These are phyloP conservation scores for Talaromyces sp. DNA, from an alignment of 2,329 filamentous ascomycete genomes.

Conservation along the genomic window DNA sequence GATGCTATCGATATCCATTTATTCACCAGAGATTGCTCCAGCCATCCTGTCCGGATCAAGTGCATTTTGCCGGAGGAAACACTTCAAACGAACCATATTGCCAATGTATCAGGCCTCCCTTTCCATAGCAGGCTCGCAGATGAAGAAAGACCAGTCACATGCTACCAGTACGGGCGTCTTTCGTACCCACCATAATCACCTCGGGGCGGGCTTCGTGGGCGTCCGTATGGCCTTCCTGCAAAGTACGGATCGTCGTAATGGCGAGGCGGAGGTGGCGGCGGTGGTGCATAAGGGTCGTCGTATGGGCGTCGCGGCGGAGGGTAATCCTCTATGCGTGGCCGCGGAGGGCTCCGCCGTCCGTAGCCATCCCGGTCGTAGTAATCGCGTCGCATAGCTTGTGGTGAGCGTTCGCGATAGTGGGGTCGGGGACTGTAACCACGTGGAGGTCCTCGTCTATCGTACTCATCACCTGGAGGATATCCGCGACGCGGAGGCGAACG, in stretches of 20 bases:
- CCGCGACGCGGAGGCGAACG: slow-evolving; percentile 72
- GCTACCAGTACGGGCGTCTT: slow-evolving; percentile 45
- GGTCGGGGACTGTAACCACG: slow-evolving; percentile 82
- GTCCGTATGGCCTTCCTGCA: slow-evolving; percentile 53
- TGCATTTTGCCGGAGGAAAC: not conserved
- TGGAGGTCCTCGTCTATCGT: slow-evolving; percentile 76
- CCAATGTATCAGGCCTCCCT: not conserved
- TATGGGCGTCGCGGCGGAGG: slow-evolving; percentile 55
- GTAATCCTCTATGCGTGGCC: slow-evolving; percentile 76
- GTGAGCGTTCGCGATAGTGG: slow-evolving; percentile 82
- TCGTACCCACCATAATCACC: slow-evolving; percentile 43
- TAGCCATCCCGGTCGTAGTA: slow-evolving; percentile 81
- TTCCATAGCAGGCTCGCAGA: not conserved
- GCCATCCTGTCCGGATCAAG: not conserved
- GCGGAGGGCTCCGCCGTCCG: slow-evolving; percentile 75
- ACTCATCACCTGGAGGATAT: slow-evolving; percentile 69
- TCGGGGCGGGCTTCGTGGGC: slow-evolving; percentile 43
- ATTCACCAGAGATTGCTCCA: not conserved
- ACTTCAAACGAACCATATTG: not conserved
- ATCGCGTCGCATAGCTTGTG: slow-evolving; percentile 66
- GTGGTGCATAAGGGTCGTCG: slow-evolving; percentile 58
- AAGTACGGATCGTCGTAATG: slow-evolving; percentile 60
- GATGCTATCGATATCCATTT: too few species aligned
- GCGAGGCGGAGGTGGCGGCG: slow-evolving; percentile 52
- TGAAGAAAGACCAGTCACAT: not conserved